These are phyloP conservation scores for Solanum ossicruentum DNA, from an alignment of 257 asterid genomes.

Conservation along the genomic window DNA sequence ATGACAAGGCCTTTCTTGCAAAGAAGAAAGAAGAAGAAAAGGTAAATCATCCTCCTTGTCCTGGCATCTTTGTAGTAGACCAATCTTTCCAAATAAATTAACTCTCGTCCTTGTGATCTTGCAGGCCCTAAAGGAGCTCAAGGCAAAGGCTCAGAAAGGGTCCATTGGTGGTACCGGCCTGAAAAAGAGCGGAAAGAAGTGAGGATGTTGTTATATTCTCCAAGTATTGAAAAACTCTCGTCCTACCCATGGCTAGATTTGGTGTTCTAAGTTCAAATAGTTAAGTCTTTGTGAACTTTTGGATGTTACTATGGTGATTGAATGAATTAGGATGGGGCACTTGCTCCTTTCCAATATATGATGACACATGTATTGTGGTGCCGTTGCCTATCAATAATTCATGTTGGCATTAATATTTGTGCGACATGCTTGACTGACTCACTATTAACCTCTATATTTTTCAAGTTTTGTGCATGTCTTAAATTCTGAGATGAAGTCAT, in stretches of 20 bases:
- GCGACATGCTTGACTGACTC: not conserved
- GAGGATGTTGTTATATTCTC: not conserved
- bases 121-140: not conserved
- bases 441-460: not conserved
- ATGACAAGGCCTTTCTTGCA: not conserved
- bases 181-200: slow-evolving; percentile 1
- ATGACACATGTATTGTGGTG: not conserved
- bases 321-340: not conserved
- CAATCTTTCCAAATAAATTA: not conserved
- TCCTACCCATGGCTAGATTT: not conserved
- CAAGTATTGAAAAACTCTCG: not conserved
- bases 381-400: not conserved
- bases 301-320: not conserved
- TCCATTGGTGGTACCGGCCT: not conserved
- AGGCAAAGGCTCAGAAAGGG: not conserved
- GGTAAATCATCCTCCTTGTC: not conserved
- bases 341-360: not conserved
- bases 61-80: not conserved
- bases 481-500: not conserved
- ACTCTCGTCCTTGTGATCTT: not conserved
- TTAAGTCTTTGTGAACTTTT: not conserved
- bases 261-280: not conserved
- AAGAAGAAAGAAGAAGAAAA: slow-evolving; percentile 1
- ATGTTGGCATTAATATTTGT: not conserved
- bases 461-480: not conserved